Evolutionary conservation across 176 grass and related monocot genomes (phyloP).

Genomic region (Eragrostis curvula): DNA sequence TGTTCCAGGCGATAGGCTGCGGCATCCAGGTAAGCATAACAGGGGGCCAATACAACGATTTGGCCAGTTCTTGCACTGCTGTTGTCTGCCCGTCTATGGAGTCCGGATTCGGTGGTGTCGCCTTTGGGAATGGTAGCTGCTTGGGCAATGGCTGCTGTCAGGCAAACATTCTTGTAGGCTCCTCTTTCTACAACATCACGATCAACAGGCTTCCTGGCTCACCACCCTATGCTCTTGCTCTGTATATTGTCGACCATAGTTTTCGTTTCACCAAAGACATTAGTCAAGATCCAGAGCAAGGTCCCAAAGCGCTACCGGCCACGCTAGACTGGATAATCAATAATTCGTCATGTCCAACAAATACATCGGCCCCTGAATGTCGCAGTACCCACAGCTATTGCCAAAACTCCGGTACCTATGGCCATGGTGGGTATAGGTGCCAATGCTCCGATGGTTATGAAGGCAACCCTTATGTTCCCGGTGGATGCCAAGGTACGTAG

Average conservation of each 20-base stretch:
- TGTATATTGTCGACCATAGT: not conserved
- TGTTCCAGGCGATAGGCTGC: not conserved
- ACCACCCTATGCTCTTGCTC: not conserved
- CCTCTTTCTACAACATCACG: conserved; percentile 38
- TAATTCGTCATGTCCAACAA: not conserved
- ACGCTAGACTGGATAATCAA: conserved; percentile 56
- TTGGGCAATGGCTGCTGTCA: conserved; percentile 51
- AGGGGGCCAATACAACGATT: too few species aligned
- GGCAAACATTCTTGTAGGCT: conserved; percentile 22
- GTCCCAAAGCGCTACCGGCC: not conserved
- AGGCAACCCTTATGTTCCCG: conserved; percentile 53
- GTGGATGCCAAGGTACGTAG: conserved; percentile 32
- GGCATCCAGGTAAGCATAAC: too few species aligned
- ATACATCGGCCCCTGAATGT: conserved; percentile 7
- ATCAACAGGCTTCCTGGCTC: not conserved
- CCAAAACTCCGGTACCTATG: not conserved
- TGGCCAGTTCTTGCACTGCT: too few species aligned
- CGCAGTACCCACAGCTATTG: conserved; percentile 44
- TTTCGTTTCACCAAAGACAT: not conserved
- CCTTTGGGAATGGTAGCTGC: conserved; percentile 16
- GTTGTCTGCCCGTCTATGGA: too few species aligned
- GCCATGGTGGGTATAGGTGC: conserved; percentile 39
- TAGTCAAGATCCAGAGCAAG: not conserved
- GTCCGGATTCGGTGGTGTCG: too few species aligned
- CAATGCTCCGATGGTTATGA: conserved; percentile 39